Evolutionary conservation across 2,329 filamentous ascomycete genomes (phyloP).

Genomic region (Gyromitra esculenta): DNA sequence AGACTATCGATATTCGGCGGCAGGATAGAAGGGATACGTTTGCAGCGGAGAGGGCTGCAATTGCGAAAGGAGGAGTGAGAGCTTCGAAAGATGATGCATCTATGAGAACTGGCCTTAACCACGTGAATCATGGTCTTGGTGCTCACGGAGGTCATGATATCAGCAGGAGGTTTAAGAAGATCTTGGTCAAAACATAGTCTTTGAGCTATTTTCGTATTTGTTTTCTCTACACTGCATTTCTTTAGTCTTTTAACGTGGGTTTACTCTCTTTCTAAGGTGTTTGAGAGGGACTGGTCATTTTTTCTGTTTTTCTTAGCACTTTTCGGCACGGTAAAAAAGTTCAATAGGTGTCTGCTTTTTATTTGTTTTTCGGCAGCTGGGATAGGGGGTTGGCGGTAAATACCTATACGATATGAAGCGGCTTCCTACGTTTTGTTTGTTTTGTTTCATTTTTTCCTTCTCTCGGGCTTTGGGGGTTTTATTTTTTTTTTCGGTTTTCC

Average conservation of each 20-base stretch:
- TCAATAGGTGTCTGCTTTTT: constrained; percentile 49
- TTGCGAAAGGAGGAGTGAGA: constrained; percentile 52
- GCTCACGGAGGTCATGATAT: constrained; percentile 50
- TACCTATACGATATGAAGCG: constrained; percentile 50
- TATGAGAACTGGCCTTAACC: constrained; percentile 54
- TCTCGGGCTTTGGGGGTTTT: constrained; percentile 46
- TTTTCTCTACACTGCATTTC: constrained; percentile 38
- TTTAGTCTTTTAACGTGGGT: constrained; percentile 49
- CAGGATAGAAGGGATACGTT: constrained; percentile 70
- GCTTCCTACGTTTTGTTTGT: constrained; percentile 40
- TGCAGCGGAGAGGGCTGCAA: constrained; percentile 54
- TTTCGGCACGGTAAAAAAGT: constrained; percentile 50
- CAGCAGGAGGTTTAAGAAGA: constrained; percentile 53
- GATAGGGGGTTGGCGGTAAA: constrained; percentile 44
- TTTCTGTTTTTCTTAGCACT: constrained; percentile 44
- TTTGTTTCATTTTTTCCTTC: constrained; percentile 20
- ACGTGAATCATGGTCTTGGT: constrained; percentile 37
- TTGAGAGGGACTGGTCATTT: constrained; percentile 31
- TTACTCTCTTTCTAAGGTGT: constrained; percentile 41
- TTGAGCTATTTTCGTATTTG: constrained; percentile 34
- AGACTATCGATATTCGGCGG: constrained; percentile 79
- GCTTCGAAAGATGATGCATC: constrained; percentile 56
- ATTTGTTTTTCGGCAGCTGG: constrained; percentile 43
- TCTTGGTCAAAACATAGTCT: constrained; percentile 53
- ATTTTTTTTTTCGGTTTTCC: constrained; percentile 22